phyloP scores from a whole-genome alignment of 164 flowering plant genomes.

The Chimonanthus salicifolius region DNA sequence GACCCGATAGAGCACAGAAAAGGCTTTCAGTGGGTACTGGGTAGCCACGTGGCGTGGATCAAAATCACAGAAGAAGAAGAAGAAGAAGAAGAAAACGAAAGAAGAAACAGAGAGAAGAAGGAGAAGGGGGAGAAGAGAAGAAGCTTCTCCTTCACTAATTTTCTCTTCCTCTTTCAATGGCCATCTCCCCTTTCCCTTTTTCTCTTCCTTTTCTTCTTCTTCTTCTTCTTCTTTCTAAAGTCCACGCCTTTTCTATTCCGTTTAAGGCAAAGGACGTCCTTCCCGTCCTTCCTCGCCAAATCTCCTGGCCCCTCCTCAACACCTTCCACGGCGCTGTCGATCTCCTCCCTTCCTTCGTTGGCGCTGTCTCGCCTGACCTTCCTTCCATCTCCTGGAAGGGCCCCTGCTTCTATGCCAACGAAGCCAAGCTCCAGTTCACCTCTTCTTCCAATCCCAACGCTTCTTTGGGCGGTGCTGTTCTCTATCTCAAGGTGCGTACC shows the following conservation, averaged over 20 bases:
- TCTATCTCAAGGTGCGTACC: slow-evolving; percentile 54
- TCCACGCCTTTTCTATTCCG: slow-evolving; percentile 60
- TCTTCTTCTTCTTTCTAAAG: slow-evolving; percentile 9
- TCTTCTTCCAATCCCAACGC: slow-evolving; percentile 26
- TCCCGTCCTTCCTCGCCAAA: slow-evolving; percentile 76
- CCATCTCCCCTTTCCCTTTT: not conserved
- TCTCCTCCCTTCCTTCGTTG: slow-evolving; percentile 75
- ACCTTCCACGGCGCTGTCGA: slow-evolving; percentile 80
- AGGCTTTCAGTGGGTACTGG: too few species aligned
- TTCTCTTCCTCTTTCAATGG: not conserved
- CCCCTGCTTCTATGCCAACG: slow-evolving; percentile 73
- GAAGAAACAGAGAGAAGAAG: too few species aligned
- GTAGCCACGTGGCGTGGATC: too few species aligned
- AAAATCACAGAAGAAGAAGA: too few species aligned
- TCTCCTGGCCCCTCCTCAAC: slow-evolving; percentile 95
- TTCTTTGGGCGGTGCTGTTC: slow-evolving; percentile 73
- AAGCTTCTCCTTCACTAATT: not conserved
- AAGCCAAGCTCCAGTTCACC: slow-evolving; percentile 63
- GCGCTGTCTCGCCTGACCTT: slow-evolving; percentile 54
- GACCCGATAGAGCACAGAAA: too few species aligned
- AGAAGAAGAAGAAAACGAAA: too few species aligned
- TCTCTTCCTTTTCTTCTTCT: not conserved
- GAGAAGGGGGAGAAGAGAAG: too few species aligned
- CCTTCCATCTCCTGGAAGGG: slow-evolving; percentile 79
- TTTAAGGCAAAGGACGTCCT: slow-evolving; percentile 74